Evolutionary conservation across 441 rosid species (phyloP), one percentile per base, ranked within the genome.

Genomic region (Pelargonium australe): DNA sequence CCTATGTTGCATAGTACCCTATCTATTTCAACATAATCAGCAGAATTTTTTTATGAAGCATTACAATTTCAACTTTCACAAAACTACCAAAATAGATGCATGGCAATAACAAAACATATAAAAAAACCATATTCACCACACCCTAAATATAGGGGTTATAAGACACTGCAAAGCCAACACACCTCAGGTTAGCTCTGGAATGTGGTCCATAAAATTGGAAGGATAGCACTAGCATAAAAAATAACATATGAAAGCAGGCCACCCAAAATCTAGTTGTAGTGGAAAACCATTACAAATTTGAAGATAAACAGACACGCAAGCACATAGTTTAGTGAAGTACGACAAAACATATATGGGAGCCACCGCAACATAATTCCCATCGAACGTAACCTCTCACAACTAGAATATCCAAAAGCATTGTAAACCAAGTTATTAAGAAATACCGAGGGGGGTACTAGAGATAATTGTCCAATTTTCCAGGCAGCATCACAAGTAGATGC

Each of bases 131-230:
- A 45, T 45, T 45, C 51, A 45, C n/a, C 14, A 23, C 64, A 60
- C 37, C 12, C 14, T 3, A 10, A 20, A 60, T 2, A 20, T 20
- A 20, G 10, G 34, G 34, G 64, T 34, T 20, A 14, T 60, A 10
- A 60, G 37, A 40, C 44, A 40, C 37, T 23, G 13, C 64, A 62
- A 25, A 62, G 40, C 40, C 41, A 62, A 62, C 65, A 25, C 65
- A 25, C 65, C 65, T 62, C 41, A 62, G 41, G 41, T 62, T 62
- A 28, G 65, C 13, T 25, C n/a, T 11, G 8, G 65, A 25, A 62
- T 25, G 7, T 62, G 14, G 31, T 62, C 65, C 13, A 62, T 6
- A 62, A 62, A 28, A 45, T 11, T 45, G 5, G n/a, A 45, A 45
- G n/a, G 13, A 45, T 45, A 45, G n/a, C 5, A 45, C 51, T 45